phyloP scores from a whole-genome alignment of 1,284 basidiomycete genomes.

The Phellinidium pouzarii region DNA sequence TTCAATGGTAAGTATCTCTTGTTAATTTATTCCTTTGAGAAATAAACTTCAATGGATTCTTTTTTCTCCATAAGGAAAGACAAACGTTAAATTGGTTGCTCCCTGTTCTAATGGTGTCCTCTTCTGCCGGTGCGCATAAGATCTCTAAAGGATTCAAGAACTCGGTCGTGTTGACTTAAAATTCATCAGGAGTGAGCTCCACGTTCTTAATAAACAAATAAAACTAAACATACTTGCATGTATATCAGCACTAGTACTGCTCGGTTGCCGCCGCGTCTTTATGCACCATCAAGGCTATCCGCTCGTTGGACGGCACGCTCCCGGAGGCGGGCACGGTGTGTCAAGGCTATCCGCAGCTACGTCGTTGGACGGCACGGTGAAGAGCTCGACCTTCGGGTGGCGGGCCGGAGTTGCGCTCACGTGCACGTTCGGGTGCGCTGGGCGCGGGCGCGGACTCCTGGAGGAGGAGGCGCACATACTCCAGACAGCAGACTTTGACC shows the following conservation, averaged over 20 bases:
- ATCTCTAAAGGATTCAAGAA: slow-evolving; percentile 20
- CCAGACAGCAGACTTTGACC: too few species aligned
- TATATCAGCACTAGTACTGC: slow-evolving; percentile 15
- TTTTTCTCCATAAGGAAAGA: neutral
- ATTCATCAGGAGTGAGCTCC: slow-evolving; percentile 20
- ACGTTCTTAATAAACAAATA: neutral
- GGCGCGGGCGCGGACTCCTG: too few species aligned
- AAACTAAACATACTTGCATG: neutral
- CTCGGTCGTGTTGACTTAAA: slow-evolving; percentile 22
- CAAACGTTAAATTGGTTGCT: neutral
- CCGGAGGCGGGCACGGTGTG: slow-evolving; percentile 19
- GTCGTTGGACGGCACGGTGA: too few species aligned
- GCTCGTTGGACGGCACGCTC: slow-evolving; percentile 14
- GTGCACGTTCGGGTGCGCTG: too few species aligned
- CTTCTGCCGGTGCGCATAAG: slow-evolving; percentile 19
- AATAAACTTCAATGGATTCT: neutral
- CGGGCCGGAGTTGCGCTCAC: too few species aligned
- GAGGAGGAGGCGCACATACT: too few species aligned
- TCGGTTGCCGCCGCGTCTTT: slow-evolving; percentile 18
- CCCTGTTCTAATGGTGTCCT: neutral
- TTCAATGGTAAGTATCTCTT: slow-evolving; percentile 3
- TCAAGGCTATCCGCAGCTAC: too few species aligned
- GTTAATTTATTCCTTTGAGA: neutral
- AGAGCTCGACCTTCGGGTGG: too few species aligned
- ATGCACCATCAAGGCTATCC: slow-evolving; percentile 17